phyloP scores from a whole-genome alignment of 441 rosid species.

The Manihot esculenta region DNA sequence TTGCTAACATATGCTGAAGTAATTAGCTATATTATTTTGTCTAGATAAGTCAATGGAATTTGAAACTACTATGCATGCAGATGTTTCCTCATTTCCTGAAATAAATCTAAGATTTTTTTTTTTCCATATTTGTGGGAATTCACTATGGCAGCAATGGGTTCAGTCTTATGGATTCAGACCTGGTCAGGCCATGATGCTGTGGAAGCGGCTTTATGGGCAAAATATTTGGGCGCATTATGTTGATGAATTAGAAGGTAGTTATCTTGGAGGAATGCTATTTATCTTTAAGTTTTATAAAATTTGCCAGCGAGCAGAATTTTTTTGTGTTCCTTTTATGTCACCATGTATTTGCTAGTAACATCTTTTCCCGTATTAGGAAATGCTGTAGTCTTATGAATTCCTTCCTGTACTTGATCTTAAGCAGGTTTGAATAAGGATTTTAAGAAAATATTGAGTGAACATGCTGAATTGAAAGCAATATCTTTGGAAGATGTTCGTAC shows the following conservation, averaged over 20 bases:
- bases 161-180: conserved; percentile 74
- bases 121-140: background rate
- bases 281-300: background rate
- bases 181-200: conserved; percentile 90
- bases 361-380: background rate
- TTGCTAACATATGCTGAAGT: background rate
- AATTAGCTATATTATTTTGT: background rate
- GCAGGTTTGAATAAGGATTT: conserved; percentile 84
- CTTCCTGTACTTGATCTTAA: conserved; percentile 5
- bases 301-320: background rate
- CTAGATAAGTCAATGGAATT: too few relatives aligned
- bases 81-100: background rate
- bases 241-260: conserved; percentile 66
- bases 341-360: background rate
- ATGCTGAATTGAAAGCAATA: conserved; percentile 64
- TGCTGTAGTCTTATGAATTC: background rate
- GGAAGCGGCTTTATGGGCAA: conserved; percentile 83
- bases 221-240: conserved; percentile 58
- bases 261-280: background rate
- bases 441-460: conserved; percentile 64
- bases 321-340: background rate
- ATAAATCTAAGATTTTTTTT: background rate
- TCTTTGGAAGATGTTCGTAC: conserved; percentile 59
- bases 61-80: background rate
- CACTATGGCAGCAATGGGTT: conserved; percentile 69